Evolutionary conservation across 106 monocot species (phyloP).

Genomic region (Chionographis japonica): DNA sequence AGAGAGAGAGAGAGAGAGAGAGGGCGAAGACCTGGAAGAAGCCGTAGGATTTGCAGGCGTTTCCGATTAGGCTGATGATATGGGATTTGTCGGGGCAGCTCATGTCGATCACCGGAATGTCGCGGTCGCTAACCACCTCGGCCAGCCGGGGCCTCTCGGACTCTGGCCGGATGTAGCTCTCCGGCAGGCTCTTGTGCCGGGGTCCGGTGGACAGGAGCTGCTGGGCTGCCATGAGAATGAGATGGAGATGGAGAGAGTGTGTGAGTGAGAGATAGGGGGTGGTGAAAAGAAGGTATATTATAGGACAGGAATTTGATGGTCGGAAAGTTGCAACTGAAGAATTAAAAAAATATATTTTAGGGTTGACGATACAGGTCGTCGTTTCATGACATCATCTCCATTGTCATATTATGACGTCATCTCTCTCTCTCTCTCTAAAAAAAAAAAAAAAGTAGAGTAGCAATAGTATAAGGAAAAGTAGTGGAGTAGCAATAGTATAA

Average conservation of each 20-base stretch:
- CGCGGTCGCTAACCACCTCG: conserved; percentile 36
- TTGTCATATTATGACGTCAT: too few relatives aligned
- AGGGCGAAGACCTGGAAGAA: conserved; percentile 66
- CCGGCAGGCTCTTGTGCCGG: conserved; percentile 36
- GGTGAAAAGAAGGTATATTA: too few relatives aligned
- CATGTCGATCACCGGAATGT: conserved; percentile 71
- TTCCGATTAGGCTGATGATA: conserved; percentile 23
- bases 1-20: background rate
- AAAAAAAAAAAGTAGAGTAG: too few relatives aligned
- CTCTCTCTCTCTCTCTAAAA: too few relatives aligned
- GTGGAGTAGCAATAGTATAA: too few relatives aligned
- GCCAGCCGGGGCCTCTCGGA: conserved; percentile 48
- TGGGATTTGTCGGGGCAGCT: conserved; percentile 20
- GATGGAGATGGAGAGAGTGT: background rate
- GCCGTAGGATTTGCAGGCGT: conserved; percentile 62
- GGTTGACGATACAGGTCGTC: too few relatives aligned
- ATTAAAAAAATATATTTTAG: too few relatives aligned
- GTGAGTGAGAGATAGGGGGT: background rate
- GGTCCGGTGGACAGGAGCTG: conserved; percentile 39
- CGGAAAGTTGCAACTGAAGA: too few relatives aligned
- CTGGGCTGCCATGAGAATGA: conserved; percentile 24
- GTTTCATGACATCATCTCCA: too few relatives aligned
- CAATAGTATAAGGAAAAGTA: too few relatives aligned
- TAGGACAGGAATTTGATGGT: too few relatives aligned
- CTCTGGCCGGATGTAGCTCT: conserved; percentile 60